Evolutionary conservation across 176 grass and related monocot species (phyloP), one percentile per base, ranked within the genome.

Genomic region (Phoenix dactylifera): DNA sequence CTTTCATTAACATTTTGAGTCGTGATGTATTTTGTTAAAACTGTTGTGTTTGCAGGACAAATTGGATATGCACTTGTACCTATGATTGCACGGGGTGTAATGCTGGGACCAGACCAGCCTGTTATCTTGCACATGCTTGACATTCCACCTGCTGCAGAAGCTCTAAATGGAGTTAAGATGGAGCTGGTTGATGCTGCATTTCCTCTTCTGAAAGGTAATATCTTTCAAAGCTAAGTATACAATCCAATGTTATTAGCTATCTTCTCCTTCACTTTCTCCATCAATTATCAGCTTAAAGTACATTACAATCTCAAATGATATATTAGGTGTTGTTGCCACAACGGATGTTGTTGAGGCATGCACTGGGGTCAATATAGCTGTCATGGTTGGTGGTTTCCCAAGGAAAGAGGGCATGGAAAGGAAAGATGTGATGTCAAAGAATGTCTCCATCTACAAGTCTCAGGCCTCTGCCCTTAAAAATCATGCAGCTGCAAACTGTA

Each of bases 51-150:
- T 72, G 56, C 24, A 98, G 93, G 93, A 18, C 93, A 98, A 98
- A 92, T 98, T 20, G 93, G 93, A 60, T 98, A 91, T 85, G 93
- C 93, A 1, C 87, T 98, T 4, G 93, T 98, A 57, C 87, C 87
- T 19, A 98, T 98, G 93, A 75, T 98, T 83, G 93, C 87, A 18
- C 88, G 93, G 63, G 93, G 93, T 57, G 29, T 86, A 25, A 89
- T 98, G 93, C 71, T 98, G 18, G 93, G 93, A 55, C 63, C 84
- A 28, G 84, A 98, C 64, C 93, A 98, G 60, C 93, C 93, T 73
- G 88, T 98, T 74, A 98, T 98, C 76, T 67, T 98, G 63, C 93
- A 98, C 74, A 98, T 98, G 93, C 88, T 98, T 1, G 93, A 98
- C 63, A 98, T 98, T 80, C 79, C 84, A 1, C 79, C 76, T 54